Conservation (phyloP, 108 stramenopile species). For the Nannochloropsis granulata region DNA sequence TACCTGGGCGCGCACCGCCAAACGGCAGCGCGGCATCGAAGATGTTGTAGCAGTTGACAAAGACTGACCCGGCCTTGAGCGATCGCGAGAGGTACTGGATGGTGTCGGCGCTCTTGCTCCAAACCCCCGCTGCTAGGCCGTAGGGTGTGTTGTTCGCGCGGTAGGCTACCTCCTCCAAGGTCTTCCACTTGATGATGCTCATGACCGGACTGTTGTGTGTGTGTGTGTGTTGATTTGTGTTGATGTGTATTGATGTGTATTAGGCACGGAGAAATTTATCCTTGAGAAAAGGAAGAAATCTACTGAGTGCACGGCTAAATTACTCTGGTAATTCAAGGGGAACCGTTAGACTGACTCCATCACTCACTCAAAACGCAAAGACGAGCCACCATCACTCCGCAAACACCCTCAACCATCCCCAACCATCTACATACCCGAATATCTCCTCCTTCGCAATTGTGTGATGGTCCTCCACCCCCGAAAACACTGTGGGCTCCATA, state of each 20-base stretch:
- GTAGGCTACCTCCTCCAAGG: slow-evolving; percentile 53
- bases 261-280: too few relatives aligned
- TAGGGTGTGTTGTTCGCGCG: slow-evolving; percentile 54
- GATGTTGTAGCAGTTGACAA: slow-evolving; percentile 54
- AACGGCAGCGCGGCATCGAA: slow-evolving; percentile 43
- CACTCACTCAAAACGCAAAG: too few relatives aligned
- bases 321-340: too few relatives aligned
- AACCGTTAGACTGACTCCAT: too few relatives aligned
- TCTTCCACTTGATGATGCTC: slow-evolving; percentile 48
- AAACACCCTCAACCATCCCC: too few relatives aligned
- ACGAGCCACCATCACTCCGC: too few relatives aligned
- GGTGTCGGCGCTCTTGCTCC: slow-evolving; percentile 44
- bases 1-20: slow-evolving; percentile 28
- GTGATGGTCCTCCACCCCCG: slow-evolving; percentile 24
- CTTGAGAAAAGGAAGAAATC: too few relatives aligned
- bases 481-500: slow-evolving; percentile 41
- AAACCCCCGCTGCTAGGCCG: slow-evolving; percentile 59
- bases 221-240: too few relatives aligned
- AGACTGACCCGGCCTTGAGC: slow-evolving; percentile 46
- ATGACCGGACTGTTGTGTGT: slow-evolving; percentile 31
- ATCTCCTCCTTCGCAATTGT: slow-evolving; percentile 46
- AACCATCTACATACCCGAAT: slow-evolving; percentile 28
- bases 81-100: slow-evolving; percentile 41
- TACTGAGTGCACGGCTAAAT: too few relatives aligned
- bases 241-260: too few relatives aligned